These are phyloP conservation scores for Starmerella davenportii DNA, from an alignment of 805 yeast genomes.

Conservation along the genomic window DNA sequence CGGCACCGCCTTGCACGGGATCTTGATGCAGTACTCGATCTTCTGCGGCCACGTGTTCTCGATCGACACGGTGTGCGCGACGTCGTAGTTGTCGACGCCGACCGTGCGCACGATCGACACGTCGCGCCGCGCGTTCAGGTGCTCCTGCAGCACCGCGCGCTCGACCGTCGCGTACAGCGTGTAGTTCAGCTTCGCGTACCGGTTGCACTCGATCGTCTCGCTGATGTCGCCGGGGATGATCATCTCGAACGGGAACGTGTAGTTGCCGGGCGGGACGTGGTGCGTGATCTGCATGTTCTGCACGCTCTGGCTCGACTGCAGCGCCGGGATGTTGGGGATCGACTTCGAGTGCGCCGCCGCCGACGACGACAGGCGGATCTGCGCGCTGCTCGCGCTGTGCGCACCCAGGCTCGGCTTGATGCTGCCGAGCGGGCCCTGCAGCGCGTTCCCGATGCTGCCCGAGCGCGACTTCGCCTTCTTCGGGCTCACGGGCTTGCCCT, in stretches of 20 bases:
- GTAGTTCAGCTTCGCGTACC: slow-evolving; percentile 57
- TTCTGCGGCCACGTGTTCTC: slow-evolving; percentile 93
- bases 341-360: not conserved
- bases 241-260: slow-evolving; percentile 77
- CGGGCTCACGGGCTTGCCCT: not conserved
- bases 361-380: not conserved
- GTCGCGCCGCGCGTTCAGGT: slow-evolving; percentile 48
- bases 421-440: not conserved
- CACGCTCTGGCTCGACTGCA: not conserved
- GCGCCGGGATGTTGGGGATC: not conserved
- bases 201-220: slow-evolving; percentile 81
- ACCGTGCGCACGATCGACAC: slow-evolving; percentile 70
- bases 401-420: not conserved
- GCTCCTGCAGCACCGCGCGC: slow-evolving; percentile 56
- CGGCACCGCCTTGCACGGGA: slow-evolving; percentile 77
- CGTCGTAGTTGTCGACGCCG: slow-evolving; percentile 70
- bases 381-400: not conserved
- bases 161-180: slow-evolving; percentile 65
- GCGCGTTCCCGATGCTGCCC: not conserved
- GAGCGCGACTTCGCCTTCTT: not conserved
- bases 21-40: slow-evolving; percentile 72
- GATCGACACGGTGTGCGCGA: slow-evolving; percentile 80
- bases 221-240: slow-evolving; percentile 68
- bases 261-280: slow-evolving; percentile 39
- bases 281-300: not conserved